Evolutionary conservation across 2,329 filamentous ascomycete genomes (phyloP), one percentile per base, ranked within the genome.

Genomic region (Hysterium pulicare): DNA sequence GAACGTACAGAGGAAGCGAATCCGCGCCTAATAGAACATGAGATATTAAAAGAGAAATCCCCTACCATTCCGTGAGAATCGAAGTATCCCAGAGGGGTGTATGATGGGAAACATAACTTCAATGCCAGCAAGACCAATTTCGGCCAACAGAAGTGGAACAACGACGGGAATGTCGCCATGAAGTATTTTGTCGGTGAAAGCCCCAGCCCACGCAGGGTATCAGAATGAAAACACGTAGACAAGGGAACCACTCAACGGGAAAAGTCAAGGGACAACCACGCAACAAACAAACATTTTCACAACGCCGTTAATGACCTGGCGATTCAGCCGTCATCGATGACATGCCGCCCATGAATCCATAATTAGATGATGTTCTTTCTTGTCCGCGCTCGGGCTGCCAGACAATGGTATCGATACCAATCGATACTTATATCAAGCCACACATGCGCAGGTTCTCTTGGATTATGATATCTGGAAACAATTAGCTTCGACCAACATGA

Each of bases 401-500:
- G 24, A 23, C 40, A 33, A 22, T 15, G 15, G 19, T 23, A 11
- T 31, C 24, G n/a, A 20, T 15, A 21, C 15, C 23, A 16, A 39
- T 23, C 20, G 46, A 47, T 41, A 39, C 44, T 84, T 86, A 96
- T 80, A 97, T 96, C 70, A 97, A 77, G 79, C 91, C 91, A 72
- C 90, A 96, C 70, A 95, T 81, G 70, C 93, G 86, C 53, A 98
- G 83, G 75, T 98, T 98, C 75, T 97, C 93, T 77, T 98, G 93
- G 70, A 98, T 98, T 74, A 98, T 98, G 70, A 98, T 98, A 74
- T 98, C 93, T 95, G 55, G 2, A 38, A 19, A 1, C 35, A 5
- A 42, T 85, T 72, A 83, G 74, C 22, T 30, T 16, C 3, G 34
- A 37, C 33, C 38, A 6, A 17, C 10, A 39, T 48, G 31, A 6